A percentile compares a stretch with the other conserved stretches of the same genome.
Evolutionary conservation across 2,329 filamentous ascomycete species (phyloP).

Genomic region (Neobulgaria alba): DNA sequence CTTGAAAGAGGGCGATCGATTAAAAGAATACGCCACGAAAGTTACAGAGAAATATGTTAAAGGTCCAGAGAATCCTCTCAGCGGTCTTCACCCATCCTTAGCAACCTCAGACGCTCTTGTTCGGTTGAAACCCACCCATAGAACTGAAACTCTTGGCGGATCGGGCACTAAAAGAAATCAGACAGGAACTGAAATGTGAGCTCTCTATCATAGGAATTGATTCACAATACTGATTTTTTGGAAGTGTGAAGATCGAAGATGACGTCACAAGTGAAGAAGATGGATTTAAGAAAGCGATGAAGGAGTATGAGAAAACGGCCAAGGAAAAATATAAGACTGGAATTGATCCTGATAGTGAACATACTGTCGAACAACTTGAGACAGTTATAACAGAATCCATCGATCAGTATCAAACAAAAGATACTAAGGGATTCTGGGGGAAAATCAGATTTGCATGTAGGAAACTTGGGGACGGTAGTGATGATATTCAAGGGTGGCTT

Average conservation of each 20-base stretch:
- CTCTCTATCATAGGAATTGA: too few species aligned
- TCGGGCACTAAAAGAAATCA: too few species aligned
- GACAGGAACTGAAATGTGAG: too few species aligned
- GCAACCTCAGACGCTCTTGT: too few species aligned
- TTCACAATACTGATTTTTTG: too few species aligned
- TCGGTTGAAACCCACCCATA: too few species aligned
- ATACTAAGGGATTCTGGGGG: background rate
- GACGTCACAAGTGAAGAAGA: slow-evolving; percentile 73
- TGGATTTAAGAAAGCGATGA: background rate
- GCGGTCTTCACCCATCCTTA: too few species aligned
- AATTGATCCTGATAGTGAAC: background rate
- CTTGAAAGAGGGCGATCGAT: too few species aligned
- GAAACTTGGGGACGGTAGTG: background rate
- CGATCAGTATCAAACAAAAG: background rate
- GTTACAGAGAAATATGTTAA: too few species aligned
- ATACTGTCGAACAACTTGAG: background rate
- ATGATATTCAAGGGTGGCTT: background rate
- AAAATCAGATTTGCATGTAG: background rate
- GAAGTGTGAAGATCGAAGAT: slow-evolving; percentile 66
- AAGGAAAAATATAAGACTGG: background rate
- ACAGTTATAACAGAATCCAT: background rate
- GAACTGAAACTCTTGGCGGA: too few species aligned
- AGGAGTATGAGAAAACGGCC: background rate
- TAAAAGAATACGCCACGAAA: too few species aligned
- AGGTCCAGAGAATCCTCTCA: too few species aligned